These are phyloP conservation scores for Metschnikowia borealis DNA, from an alignment of 805 yeast genomes.

Conservation along the genomic window DNA sequence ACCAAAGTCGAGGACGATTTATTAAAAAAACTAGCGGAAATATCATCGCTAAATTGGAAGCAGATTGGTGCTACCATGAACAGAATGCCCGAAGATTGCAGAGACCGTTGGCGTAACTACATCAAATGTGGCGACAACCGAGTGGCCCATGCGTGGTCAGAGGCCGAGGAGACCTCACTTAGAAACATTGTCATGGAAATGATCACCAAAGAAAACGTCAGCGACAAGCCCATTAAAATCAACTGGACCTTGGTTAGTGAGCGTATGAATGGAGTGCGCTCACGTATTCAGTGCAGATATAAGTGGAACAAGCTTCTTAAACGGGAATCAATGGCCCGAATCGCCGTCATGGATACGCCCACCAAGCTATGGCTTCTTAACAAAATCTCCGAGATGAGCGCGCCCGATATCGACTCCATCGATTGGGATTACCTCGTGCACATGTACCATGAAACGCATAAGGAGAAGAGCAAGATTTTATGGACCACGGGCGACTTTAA, in stretches of 20 bases:
- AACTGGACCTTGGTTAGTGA: constrained; percentile 94
- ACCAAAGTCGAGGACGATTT: constrained; percentile 72
- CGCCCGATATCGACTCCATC: constrained; percentile 23
- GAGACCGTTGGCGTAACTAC: constrained; percentile 95
- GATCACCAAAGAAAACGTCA: constrained; percentile 24
- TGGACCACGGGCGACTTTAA: constrained; percentile 65
- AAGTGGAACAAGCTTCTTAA: constrained; percentile 85
- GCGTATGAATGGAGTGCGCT: constrained; percentile 80
- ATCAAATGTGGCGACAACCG: constrained; percentile 84
- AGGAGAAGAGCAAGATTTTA: constrained; percentile 15
- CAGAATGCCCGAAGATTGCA: constrained; percentile 96
- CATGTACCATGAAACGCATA: constrained; percentile 26
- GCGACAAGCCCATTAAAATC: constrained; percentile 40
- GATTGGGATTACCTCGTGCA: constrained; percentile 35
- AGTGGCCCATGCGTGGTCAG: constrained; percentile 74
- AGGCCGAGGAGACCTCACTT: constrained; percentile 63
- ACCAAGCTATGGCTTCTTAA: constrained; percentile 39
- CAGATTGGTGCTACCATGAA: constrained; percentile 73
- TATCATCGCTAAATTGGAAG: constrained; percentile 84
- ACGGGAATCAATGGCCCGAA: constrained; percentile 42
- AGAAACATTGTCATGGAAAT: constrained; percentile 51
- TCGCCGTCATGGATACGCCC: constrained; percentile 28
- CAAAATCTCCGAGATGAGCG: constrained; percentile 25
- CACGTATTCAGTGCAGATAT: constrained; percentile 91
- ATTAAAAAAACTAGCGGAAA: constrained; percentile 57